A percentile compares a stretch with the other conserved stretches of the same genome.
Conservation (phyloP, 225 moss, liverwort and hornwort species). For the Physcomitrium patens region DNA sequence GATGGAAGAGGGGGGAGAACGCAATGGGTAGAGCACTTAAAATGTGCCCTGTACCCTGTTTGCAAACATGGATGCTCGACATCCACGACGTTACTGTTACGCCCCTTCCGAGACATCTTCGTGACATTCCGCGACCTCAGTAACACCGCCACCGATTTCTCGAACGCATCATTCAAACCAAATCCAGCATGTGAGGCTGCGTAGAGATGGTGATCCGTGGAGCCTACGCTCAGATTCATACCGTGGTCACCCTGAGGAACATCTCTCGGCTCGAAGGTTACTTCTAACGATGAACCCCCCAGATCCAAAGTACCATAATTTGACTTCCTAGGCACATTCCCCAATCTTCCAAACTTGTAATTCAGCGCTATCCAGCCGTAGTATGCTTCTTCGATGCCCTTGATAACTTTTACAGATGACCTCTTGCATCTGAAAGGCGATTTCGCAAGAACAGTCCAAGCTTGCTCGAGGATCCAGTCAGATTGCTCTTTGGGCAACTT, state of each 20-base stretch:
- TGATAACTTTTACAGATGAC: constrained; percentile 89
- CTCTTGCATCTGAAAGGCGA: constrained; percentile 79
- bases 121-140: constrained; percentile 44
- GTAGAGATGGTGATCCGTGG: constrained; percentile 81
- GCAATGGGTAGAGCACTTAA: constrained; percentile 76
- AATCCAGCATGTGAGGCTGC: constrained; percentile 92
- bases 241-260: constrained; percentile 57
- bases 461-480: constrained; percentile 85
- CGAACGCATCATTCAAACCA: constrained; percentile 94
- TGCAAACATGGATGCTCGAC: constrained; percentile 89
- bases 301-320: constrained; percentile 89
- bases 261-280: constrained; percentile 82
- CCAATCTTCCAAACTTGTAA: constrained; percentile 78
- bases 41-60: constrained; percentile 73
- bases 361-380: constrained; percentile 99
- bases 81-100: constrained; percentile 34
- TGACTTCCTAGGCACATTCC: constrained; percentile 50
- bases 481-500: constrained; percentile 65
- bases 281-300: constrained; percentile 96
- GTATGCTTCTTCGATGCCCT: constrained; percentile 94
- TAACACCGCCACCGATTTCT: constrained; percentile 86
- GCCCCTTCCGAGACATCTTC: constrained; percentile 14
- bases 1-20: constrained; percentile 57
- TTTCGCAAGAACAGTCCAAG: constrained; percentile 58
- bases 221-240: constrained; percentile 88